A percentile compares a stretch with the other conserved stretches of the same genome.
These are phyloP conservation scores for Neurospora sp. DNA, from an alignment of 495 filamentous ascomycete genomes.

Conservation along the genomic window DNA sequence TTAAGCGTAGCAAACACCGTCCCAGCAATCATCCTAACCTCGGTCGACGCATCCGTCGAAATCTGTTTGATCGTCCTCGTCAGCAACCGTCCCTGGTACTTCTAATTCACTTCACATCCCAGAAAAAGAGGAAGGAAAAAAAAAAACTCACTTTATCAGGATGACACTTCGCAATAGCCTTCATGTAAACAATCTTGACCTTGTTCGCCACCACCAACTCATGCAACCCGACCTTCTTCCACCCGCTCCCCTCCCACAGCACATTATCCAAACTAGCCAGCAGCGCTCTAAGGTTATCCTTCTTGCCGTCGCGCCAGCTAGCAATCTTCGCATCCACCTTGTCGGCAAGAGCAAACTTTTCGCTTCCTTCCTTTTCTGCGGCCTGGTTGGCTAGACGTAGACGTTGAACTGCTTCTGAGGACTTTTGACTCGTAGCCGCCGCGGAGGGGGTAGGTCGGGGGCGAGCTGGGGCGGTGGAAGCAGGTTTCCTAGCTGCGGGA, in stretches of 20 bases:
- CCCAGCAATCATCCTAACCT: conserved; percentile 85
- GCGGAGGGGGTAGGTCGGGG: conserved; percentile 8
- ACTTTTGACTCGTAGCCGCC: conserved; percentile 23
- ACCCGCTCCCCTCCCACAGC: conserved; percentile 83
- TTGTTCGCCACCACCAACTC: conserved; percentile 82
- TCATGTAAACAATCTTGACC: conserved; percentile 98
- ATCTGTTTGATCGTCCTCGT: conserved; percentile 44
- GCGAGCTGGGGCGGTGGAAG: conserved; percentile 40
- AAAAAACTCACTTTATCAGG: conserved; percentile 77
- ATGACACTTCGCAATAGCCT: conserved; percentile 96
- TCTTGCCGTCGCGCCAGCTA: conserved; percentile 77
- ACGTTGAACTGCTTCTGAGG: conserved; percentile 60
- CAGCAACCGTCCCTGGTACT: too few species aligned
- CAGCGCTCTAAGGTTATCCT: conserved; percentile 83
- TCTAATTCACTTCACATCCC: too few species aligned
- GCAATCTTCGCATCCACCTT: conserved; percentile 67
- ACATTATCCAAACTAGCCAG: conserved; percentile 82
- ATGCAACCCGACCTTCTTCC: conserved; percentile 93
- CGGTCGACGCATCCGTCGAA: conserved; percentile 77
- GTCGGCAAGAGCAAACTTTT: conserved; percentile 83
- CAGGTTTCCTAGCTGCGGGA: neutral
- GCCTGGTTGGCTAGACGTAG: conserved; percentile 74
- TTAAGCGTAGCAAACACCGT: conserved; percentile 89
- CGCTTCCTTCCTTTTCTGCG: conserved; percentile 75
- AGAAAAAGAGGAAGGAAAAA: too few species aligned